Evolutionary conservation across 1,284 basidiomycete genomes (phyloP).

Genomic region (Heliocybe sulcata): DNA sequence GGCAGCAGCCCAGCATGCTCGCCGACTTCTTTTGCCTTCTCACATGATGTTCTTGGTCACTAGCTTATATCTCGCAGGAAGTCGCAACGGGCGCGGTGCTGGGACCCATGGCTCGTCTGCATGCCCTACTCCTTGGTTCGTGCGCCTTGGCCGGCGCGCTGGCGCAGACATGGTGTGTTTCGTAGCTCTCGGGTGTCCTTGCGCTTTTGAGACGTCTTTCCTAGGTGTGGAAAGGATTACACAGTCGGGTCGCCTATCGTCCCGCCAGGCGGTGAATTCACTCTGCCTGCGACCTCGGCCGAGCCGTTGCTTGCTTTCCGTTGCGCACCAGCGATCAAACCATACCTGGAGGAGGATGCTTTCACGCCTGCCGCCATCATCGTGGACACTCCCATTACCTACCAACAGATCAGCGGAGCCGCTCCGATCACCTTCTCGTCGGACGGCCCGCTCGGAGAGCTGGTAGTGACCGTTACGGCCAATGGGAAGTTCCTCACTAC

Average conservation of each 20-base stretch:
- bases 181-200: neutral
- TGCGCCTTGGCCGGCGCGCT: neutral
- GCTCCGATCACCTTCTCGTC: slow-evolving; percentile 32
- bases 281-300: slow-evolving; percentile 35
- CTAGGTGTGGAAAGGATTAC: slow-evolving; percentile 65
- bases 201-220: neutral
- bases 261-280: slow-evolving; percentile 57
- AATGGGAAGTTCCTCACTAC: slow-evolving; percentile 29
- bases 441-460: slow-evolving; percentile 13
- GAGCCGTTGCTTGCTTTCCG: slow-evolving; percentile 57
- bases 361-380: slow-evolving; percentile 35
- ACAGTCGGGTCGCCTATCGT: slow-evolving; percentile 40
- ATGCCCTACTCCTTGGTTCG: neutral
- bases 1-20: neutral
- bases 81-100: neutral
- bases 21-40: neutral
- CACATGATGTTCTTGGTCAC: neutral
- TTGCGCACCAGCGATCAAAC: slow-evolving; percentile 59
- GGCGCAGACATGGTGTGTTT: neutral
- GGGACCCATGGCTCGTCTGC: neutral
- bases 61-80: neutral
- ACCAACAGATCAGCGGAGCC: slow-evolving; percentile 38
- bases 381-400: slow-evolving; percentile 51
- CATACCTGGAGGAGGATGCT: slow-evolving; percentile 54
- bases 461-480: slow-evolving; percentile 32